phyloP scores from a whole-genome alignment of 1,284 basidiomycete species.

The Flammula alnicola region DNA sequence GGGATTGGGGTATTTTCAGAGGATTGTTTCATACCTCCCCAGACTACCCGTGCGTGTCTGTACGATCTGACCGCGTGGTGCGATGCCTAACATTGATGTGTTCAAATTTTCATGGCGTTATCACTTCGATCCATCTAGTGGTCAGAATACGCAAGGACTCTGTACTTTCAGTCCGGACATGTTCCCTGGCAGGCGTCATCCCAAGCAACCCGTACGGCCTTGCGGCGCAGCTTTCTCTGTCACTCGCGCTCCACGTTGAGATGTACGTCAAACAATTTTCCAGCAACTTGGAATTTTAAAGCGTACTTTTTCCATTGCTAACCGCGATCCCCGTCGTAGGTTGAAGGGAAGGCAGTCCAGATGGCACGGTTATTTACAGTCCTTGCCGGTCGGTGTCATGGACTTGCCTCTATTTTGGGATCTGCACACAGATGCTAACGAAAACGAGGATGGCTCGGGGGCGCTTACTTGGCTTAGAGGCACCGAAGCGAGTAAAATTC shows the following conservation, averaged over 20 bases:
- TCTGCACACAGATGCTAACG: conserved; percentile 23
- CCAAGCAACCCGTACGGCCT: conserved; percentile 53
- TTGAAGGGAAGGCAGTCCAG: conserved; percentile 51
- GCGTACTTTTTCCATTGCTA: background rate
- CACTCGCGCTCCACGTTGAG: conserved; percentile 67
- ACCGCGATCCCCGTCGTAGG: conserved; percentile 18
- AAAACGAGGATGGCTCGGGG: conserved; percentile 40
- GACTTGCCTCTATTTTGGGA: conserved; percentile 73
- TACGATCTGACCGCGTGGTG: too few species aligned
- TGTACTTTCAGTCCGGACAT: conserved; percentile 66
- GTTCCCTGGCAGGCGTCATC: conserved; percentile 48
- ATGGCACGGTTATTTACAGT: conserved; percentile 73
- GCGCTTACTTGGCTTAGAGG: conserved; percentile 50
- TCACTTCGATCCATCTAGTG: conserved; percentile 45
- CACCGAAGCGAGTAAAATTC: conserved; percentile 47
- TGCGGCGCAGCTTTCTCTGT: conserved; percentile 60
- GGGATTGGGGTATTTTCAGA: conserved; percentile 46
- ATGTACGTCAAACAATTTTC: conserved; percentile 59
- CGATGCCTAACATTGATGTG: background rate
- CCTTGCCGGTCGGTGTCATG: conserved; percentile 55
- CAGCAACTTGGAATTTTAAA: background rate
- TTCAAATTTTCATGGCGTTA: background rate
- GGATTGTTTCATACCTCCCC: conserved; percentile 39
- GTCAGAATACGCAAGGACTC: conserved; percentile 66
- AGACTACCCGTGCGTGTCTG: conserved; percentile 48